Evolutionary conservation across 164 flowering plant genomes (phyloP).

Genomic region (Santalum album): DNA sequence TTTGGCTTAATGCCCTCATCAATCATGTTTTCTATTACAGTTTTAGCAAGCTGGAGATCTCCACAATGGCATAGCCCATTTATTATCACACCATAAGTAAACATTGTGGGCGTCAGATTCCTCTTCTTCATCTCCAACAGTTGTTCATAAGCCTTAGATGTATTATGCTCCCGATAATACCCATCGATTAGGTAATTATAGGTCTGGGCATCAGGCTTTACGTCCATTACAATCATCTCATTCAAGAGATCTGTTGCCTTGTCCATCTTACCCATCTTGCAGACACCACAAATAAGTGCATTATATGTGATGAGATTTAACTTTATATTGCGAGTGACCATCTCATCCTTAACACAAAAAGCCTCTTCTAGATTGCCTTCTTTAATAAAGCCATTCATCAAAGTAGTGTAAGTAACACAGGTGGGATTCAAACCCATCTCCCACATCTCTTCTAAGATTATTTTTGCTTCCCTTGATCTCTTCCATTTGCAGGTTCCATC

Average conservation of each 20-base stretch:
- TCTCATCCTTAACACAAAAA: conserved; percentile 37
- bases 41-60: conserved; percentile 29
- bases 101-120: conserved; percentile 27
- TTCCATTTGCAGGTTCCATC: conserved; percentile 37
- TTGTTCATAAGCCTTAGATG: conserved; percentile 27
- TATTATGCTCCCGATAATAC: conserved; percentile 25
- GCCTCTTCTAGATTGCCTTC: conserved; percentile 46
- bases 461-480: conserved; percentile 31
- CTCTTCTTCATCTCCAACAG: conserved; percentile 48
- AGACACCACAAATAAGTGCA: conserved; percentile 40
- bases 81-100: conserved; percentile 39
- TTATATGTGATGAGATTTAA: conserved; percentile 34
- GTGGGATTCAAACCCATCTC: conserved; percentile 33
- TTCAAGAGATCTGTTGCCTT: conserved; percentile 35
- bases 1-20: conserved; percentile 41
- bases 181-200: conserved; percentile 54
- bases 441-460: conserved; percentile 35
- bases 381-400: conserved; percentile 42
- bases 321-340: conserved; percentile 35
- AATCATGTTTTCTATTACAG: conserved; percentile 32
- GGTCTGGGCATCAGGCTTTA: conserved; percentile 32
- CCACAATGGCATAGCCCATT: conserved; percentile 39
- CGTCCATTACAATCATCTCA: conserved; percentile 46
- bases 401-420: conserved; percentile 22
- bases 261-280: conserved; percentile 41